Evolutionary conservation across 1,284 basidiomycete species (phyloP), one percentile per base, ranked within the genome.

Genomic region (Farysia itapuensis): DNA sequence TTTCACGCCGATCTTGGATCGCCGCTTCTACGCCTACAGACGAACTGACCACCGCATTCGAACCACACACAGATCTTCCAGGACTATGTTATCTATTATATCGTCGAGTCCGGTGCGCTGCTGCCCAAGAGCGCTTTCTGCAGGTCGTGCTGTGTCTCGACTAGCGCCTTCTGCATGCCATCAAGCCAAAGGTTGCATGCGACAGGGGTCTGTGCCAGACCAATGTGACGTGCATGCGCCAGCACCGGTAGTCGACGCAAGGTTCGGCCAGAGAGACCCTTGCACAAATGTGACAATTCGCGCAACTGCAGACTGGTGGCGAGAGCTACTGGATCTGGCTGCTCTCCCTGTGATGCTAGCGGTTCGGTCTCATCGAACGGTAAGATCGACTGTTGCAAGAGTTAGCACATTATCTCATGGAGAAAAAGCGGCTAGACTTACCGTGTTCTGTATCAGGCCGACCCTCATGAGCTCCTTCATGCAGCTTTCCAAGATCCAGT

Each of bases 211-310:
- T 41, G 43, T 5, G 48, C 51, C 28, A 40, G 39, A 12, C 44
- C 83, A 38, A 93, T 85, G 72, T 91, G 86, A 3, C 84, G 82
- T 2, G 92, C 88, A 48, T 95, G 85, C 1, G 93, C 90, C 23
- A 98, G 82, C 21, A 97, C 88, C 1, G 94, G 94, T 15, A 98
- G 81, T 8, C 90, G 84, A 12, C 94, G 84, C 6, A 98, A 81
- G 3, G 90, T 86, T 35, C 93, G 85, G 14, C 94, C 93, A 8
- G 93, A 95, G 80, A 94, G 84, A n/a, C 84, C 84, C 75, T 89
- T 82, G 77, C 91, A 94, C 65, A 81, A 80, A 9, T 82, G 79
- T 0, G 92, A 84, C 9, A 96, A 80, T 12, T 79, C 75, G 24
- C 85, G 79, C n/a, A 96, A 79, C 23, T 81, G 79, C 18, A 82